Base-by-base conservation (phyloP, 2,329 filamentous ascomycete genomes). In the Nigrograna mackinnonii region DNA sequence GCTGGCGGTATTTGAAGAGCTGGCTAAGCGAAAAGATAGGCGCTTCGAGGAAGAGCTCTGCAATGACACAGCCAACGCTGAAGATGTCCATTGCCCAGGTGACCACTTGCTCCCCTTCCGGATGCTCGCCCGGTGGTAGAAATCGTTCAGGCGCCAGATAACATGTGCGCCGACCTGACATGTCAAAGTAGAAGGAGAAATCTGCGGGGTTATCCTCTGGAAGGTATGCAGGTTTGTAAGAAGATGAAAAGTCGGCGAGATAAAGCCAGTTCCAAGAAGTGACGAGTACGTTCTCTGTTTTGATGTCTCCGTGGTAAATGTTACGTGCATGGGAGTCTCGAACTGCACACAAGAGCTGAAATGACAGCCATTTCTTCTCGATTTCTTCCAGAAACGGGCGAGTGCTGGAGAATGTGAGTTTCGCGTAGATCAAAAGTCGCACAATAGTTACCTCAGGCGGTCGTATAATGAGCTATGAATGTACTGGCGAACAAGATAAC, bases 181-280 rank as follows among this genome's bases (percentile, higher is more conserved):
- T 91, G 60, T 99, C 94, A 58, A 97, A 99, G 65, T 92, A 99
- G 69, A 96, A 97, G 1, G 91, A 96, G 61, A 97, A 99, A 59
- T 97, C 91, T 13, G 90, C 91, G 1, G 94, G 94, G 60, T 99
- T 97, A 60, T 99, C 91, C 67, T 96, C 92, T 3, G 94, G 94
- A 3, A 99, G 77, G 67, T 90, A 89, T 4, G 91, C 89, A 9
- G 91, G 94, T 64, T 99, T 99, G 74, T 95, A 97, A 0, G 89
- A 86, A 0, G 92, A 91, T 4, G 92, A 96, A 67, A 97, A 99
- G 68, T 99, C 94, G n/a, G 91, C 86, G 26, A 99, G 79, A 66
- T 97, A 99, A 2, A 99, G 79, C 94, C 95, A 99, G 72, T 97
- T 96, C 94, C 94, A 99, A 5, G 94, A 97, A 0, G 94, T 99